Conservation (phyloP, 2,329 filamentous ascomycete genomes). For the Cladosporium velox region DNA sequence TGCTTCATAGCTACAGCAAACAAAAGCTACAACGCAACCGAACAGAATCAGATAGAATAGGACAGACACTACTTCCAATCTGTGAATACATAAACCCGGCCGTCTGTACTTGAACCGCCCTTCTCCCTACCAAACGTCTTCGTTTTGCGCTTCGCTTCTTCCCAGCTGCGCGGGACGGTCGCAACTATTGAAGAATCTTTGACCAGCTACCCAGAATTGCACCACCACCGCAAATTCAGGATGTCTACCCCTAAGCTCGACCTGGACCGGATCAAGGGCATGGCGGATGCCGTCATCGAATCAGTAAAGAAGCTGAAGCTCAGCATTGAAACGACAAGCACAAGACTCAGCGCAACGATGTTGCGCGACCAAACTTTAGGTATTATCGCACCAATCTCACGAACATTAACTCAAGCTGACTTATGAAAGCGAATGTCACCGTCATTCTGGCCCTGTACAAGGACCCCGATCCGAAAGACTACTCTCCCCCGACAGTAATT, state of each 20-base stretch:
- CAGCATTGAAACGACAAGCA: not conserved
- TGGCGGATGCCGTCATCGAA: not conserved
- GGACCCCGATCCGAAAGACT: not conserved
- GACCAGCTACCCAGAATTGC: not conserved
- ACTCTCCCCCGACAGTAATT: not conserved
- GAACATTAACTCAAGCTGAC: not conserved
- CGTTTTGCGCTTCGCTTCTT: not conserved
- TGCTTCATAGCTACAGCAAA: not conserved
- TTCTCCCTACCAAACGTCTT: not conserved
- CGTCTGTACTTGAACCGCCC: not conserved
- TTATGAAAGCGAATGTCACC: not conserved
- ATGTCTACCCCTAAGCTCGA: not conserved
- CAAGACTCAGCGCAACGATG: not conserved
- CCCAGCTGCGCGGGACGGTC: too few species aligned
- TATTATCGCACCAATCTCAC: not conserved
- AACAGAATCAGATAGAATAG: not conserved
- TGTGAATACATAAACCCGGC: not conserved
- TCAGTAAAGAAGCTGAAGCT: not conserved
- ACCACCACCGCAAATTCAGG: not conserved
- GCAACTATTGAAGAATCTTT: not conserved
- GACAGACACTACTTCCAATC: not conserved
- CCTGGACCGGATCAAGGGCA: not conserved
- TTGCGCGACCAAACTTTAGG: not conserved
- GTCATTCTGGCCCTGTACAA: constrained; percentile 1
- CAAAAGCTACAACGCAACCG: not conserved